A percentile compares a stretch with the other conserved stretches of the same genome.
Conservation (phyloP, 2,329 filamentous ascomycete genomes). For the Blumeria hordei region DNA sequence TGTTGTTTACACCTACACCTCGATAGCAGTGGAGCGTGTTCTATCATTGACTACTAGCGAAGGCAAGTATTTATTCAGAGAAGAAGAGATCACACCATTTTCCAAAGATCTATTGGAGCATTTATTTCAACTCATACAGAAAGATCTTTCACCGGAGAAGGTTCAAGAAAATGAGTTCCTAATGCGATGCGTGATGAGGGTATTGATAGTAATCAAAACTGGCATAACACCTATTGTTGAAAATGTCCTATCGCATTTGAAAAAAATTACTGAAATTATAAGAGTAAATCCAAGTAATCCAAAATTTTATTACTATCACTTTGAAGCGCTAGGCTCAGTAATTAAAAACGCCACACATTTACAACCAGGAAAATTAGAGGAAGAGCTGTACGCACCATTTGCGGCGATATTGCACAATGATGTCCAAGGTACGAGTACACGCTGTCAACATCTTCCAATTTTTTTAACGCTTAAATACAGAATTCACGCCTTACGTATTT, state of each 20-base stretch:
- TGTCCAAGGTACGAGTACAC: conserved; percentile 37
- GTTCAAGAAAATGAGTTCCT: conserved; percentile 97
- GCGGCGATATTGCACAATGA: conserved; percentile 57
- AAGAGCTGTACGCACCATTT: conserved; percentile 63
- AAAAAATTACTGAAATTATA: conserved; percentile 78
- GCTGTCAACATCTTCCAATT: neutral
- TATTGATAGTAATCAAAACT: conserved; percentile 81
- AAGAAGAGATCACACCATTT: conserved; percentile 53
- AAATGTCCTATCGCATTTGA: conserved; percentile 56
- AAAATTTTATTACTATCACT: conserved; percentile 95
- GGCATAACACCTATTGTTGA: conserved; percentile 52
- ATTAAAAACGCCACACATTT: conserved; percentile 48
- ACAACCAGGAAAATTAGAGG: conserved; percentile 51
- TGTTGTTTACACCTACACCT: conserved; percentile 91
- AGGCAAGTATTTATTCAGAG: conserved; percentile 56
- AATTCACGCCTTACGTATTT: conserved; percentile 93
- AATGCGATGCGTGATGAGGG: conserved; percentile 96
- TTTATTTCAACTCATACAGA: conserved; percentile 75
- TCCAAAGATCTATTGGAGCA: conserved; percentile 73
- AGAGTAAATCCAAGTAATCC: conserved; percentile 91
- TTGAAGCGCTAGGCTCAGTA: conserved; percentile 78
- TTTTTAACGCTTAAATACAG: conserved; percentile 22
- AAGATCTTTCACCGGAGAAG: conserved; percentile 64
- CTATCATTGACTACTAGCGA: conserved; percentile 59
- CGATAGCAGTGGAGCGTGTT: conserved; percentile 85